Percentiles rank a stretch among this genome's conserved stretches.
Evolutionary conservation across 352 stramenopile species (phyloP).

Genomic region (Phytophthora fragariaefolia): DNA sequence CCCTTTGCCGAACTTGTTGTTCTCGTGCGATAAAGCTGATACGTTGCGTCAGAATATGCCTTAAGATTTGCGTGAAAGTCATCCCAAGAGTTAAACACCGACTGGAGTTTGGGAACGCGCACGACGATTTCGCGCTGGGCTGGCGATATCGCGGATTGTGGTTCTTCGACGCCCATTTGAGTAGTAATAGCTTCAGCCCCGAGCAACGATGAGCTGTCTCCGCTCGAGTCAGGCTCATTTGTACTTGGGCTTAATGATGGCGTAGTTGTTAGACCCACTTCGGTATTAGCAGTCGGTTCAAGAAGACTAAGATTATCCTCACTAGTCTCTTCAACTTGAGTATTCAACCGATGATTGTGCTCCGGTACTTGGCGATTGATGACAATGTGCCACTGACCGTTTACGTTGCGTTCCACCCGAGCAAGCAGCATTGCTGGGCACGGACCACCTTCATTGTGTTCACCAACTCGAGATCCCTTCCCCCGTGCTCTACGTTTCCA

Average conservation of each 20-base stretch:
- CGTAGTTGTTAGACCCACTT: constrained; percentile 2
- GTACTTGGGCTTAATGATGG: constrained; percentile 5
- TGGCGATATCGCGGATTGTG: neutral
- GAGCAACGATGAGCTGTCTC: constrained; percentile 15
- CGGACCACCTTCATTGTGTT: constrained; percentile 21
- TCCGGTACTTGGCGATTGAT: constrained; percentile 72
- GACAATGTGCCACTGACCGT: constrained; percentile 68
- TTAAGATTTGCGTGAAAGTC: constrained; percentile 68
- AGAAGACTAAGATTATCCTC: constrained; percentile 6
- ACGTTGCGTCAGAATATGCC: constrained; percentile 69
- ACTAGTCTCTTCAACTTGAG: constrained; percentile 28
- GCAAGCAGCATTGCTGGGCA: constrained; percentile 79
- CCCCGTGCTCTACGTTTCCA: constrained; percentile 74
- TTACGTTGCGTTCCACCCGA: constrained; percentile 66
- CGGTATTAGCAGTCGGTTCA: constrained; percentile 8
- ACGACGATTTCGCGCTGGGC: constrained; percentile 57
- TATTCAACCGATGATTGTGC: constrained; percentile 62
- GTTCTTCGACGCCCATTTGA: constrained; percentile 12
- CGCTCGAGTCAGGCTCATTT: constrained; percentile 4
- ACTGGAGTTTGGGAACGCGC: constrained; percentile 60
- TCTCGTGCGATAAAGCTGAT: constrained; percentile 76
- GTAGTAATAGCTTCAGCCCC: constrained; percentile 13
- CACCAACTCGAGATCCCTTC: constrained; percentile 31
- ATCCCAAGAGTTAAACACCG: constrained; percentile 70
- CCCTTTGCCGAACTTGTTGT: constrained; percentile 76